These are phyloP conservation scores for Chloris gayana DNA, from an alignment of 176 grass and related monocot species.

Conservation along the genomic window DNA sequence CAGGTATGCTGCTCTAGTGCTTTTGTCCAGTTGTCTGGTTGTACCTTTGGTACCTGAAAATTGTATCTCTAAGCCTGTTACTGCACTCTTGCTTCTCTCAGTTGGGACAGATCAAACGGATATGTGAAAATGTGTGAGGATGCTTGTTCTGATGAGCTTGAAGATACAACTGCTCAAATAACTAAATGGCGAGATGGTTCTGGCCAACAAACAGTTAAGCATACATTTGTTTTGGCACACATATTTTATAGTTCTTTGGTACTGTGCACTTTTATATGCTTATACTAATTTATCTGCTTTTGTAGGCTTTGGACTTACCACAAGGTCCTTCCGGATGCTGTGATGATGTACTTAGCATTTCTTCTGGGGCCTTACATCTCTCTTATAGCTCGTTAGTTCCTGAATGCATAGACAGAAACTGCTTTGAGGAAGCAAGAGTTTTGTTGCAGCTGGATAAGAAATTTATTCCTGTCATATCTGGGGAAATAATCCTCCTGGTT, in stretches of 20 bases:
- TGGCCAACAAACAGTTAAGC: conserved; percentile 69
- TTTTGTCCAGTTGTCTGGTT: conserved; percentile 26
- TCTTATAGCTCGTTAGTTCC: conserved; percentile 76
- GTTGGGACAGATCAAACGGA: conserved; percentile 38
- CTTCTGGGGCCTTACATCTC: conserved; percentile 80
- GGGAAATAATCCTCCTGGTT: conserved; percentile 73
- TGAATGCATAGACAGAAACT: conserved; percentile 72
- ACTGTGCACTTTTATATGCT: conserved; percentile 32
- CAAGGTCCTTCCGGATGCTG: conserved; percentile 45
- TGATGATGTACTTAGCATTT: conserved; percentile 77
- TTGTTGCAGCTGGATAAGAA: conserved; percentile 94
- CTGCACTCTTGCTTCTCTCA: conserved; percentile 21
- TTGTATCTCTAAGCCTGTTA: conserved; percentile 14
- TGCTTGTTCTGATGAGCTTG: conserved; percentile 42
- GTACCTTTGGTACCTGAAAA: conserved; percentile 25
- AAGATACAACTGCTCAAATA: conserved; percentile 60
- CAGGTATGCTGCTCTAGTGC: conserved; percentile 46
- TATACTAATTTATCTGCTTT: conserved; percentile 39
- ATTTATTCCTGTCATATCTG: conserved; percentile 92
- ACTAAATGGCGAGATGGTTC: conserved; percentile 65
- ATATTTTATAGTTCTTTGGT: conserved; percentile 4
- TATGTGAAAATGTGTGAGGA: conserved; percentile 42
- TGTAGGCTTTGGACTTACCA: conserved; percentile 49
- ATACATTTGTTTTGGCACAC: conserved; percentile 36
- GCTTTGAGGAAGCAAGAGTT: conserved; percentile 83